Conservation (phyloP, 2,329 filamentous ascomycete species). For the Colletotrichum truncatum region DNA sequence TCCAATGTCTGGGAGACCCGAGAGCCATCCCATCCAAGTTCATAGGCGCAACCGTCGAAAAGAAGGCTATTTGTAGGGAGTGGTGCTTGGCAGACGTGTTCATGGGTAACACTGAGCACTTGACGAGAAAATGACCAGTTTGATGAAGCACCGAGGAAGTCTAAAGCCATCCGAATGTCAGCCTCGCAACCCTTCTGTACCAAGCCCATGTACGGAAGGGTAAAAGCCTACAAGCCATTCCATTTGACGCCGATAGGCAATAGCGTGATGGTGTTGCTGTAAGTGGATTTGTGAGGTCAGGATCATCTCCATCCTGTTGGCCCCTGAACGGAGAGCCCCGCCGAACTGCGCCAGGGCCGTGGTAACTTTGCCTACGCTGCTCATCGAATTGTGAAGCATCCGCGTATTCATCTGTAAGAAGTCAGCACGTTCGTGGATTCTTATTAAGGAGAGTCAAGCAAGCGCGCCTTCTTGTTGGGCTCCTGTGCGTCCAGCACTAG, state of each 20-base stretch:
- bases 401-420: background rate
- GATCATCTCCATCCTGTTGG: background rate
- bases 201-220: no score
- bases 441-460: background rate
- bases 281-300: conserved; percentile 19
- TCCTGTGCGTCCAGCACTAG: no score
- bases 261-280: conserved; percentile 10
- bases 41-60: conserved; percentile 61
- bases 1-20: background rate
- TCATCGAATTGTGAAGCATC: background rate
- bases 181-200: no score
- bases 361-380: background rate
- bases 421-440: background rate
- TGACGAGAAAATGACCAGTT: conserved; percentile 65
- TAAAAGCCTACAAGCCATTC: background rate
- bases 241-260: conserved; percentile 15
- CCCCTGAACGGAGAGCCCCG: background rate
- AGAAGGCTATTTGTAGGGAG: conserved; percentile 53
- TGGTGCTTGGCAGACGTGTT: conserved; percentile 53
- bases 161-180: no score
- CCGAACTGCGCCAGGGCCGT: background rate
- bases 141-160: conserved; percentile 63
- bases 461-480: background rate
- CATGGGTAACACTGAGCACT: conserved; percentile 57
- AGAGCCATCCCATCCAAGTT: conserved; percentile 36